Percentiles rank a stretch among this genome's conserved stretches.
Evolutionary conservation across 805 yeast genomes (phyloP).

Genomic region (Ogataea trehalophila): DNA sequence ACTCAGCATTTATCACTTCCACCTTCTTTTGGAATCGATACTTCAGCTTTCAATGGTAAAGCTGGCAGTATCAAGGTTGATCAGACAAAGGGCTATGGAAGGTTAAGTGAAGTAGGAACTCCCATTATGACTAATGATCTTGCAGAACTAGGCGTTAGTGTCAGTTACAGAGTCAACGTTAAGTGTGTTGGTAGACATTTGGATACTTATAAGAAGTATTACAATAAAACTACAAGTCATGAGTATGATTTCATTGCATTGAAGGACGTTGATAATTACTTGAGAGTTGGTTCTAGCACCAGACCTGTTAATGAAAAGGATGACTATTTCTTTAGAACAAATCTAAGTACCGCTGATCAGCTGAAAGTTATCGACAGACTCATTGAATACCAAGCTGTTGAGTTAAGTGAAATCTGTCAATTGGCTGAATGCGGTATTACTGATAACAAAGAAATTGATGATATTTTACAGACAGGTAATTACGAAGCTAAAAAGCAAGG

Average conservation of each 20-base stretch:
- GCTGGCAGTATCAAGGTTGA: slow-evolving; percentile 25
- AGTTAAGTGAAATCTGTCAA: slow-evolving; percentile 4
- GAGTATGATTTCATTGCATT: slow-evolving; percentile 22
- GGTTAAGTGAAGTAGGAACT: slow-evolving; percentile 42
- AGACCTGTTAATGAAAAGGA: background rate
- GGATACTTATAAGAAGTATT: slow-evolving; percentile 21
- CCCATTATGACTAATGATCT: slow-evolving; percentile 49
- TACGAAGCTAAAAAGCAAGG: too few relatives aligned
- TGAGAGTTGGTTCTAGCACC: slow-evolving; percentile 18
- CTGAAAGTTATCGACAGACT: slow-evolving; percentile 7
- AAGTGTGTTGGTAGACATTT: slow-evolving; percentile 45
- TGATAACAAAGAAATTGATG: slow-evolving; percentile 1
- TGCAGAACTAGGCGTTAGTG: slow-evolving; percentile 35
- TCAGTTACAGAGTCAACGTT: slow-evolving; percentile 51
- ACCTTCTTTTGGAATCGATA: slow-evolving; percentile 37
- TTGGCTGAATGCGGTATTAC: slow-evolving; percentile 10
- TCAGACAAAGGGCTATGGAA: slow-evolving; percentile 51
- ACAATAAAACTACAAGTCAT: slow-evolving; percentile 12
- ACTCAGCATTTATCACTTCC: slow-evolving; percentile 34
- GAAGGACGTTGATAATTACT: slow-evolving; percentile 15
- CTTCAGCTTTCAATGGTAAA: slow-evolving; percentile 19
- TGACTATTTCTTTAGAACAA: slow-evolving; percentile 6
- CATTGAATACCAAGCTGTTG: slow-evolving; percentile 1
- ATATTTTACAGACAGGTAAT: background rate
- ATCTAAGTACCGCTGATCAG: slow-evolving; percentile 9